Conservation (phyloP, 768 basidiomycete species). For the Coprinopsis sp. region DNA sequence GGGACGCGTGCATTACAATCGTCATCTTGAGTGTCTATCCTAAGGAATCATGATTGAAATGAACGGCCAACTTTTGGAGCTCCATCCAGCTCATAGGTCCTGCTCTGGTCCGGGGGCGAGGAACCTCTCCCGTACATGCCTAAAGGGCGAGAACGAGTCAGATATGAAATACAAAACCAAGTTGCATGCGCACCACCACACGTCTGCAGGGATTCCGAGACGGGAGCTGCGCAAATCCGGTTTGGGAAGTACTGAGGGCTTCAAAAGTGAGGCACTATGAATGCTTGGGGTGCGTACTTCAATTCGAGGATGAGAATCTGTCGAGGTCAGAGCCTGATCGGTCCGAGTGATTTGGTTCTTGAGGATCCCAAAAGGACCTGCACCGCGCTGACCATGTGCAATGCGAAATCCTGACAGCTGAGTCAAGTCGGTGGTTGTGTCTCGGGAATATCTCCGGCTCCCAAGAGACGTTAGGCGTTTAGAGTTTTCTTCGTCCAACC, state of each 20-base stretch:
- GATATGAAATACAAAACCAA: not conserved
- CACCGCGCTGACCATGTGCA: conserved; percentile 13
- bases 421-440: conserved; percentile 25
- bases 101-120: too few species aligned
- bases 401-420: conserved; percentile 28
- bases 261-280: conserved; percentile 5
- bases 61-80: too few species aligned
- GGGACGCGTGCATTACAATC: too few species aligned
- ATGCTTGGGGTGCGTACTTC: conserved; percentile 26
- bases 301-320: conserved; percentile 21
- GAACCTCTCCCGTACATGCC: not conserved
- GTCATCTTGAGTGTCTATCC: too few species aligned
- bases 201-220: conserved; percentile 9
- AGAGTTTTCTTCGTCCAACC: conserved; percentile 13
- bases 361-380: conserved; percentile 12
- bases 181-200: conserved; percentile 17
- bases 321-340: conserved; percentile 27
- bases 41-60: too few species aligned
- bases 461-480: conserved; percentile 16
- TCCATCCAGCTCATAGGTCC: too few species aligned
- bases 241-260: not conserved
- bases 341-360: conserved; percentile 31
- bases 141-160: not conserved
- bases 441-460: conserved; percentile 20
- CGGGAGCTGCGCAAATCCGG: conserved; percentile 4